Base-by-base conservation (phyloP, 495 filamentous ascomycete species). In the Platismatia glauca region DNA sequence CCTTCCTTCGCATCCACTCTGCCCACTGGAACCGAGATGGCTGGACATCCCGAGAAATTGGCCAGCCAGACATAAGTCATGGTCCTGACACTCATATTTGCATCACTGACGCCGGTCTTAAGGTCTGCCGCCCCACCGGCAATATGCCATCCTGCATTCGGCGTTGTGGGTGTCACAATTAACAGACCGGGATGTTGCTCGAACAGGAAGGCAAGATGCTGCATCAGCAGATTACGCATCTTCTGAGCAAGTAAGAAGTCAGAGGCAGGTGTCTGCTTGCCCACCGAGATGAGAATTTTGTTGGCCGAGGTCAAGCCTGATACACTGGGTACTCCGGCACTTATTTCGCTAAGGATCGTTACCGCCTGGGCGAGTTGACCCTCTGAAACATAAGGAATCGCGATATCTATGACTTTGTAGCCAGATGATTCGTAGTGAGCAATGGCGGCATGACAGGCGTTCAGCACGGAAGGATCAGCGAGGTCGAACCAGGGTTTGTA, bases 51-150 rank as follows among this genome's bases (percentile, higher is more conserved):
- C 1, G 75, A 82, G 64, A 89, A 86, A 69, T 97, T 97, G 9
- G 93, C 90, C 53, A 93, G 71, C 84, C 88, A 96, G 35, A 86
- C 87, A 74, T 90, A 97, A 74, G 86, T 85, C 90, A 96, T 96
- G 70, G 82, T 91, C 31, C 84, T 76, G 7, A 96, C 75, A 16
- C 82, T 85, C 63, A 70, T 75, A 69, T 91, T 90, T 1, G 81
- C 87, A 72, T 97, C 87, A 20, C 79, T 85, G 59, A 90, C 75
- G 2, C 93, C 93, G 48, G 84, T 80, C 38, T 74, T 72, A 31
- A 89, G 73, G 60, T 86, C 83, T 20, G 70, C 74, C 0, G 78
- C 67, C 2, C 81, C 78, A 29, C 72, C 71, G 4, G 67, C 64
- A 41, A 88, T 85, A 65, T 79, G 79, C 84, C 89, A 95, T 2